phyloP scores from a whole-genome alignment of 1,139 yeast species.

The Casaregolazyma suthepensis region DNA sequence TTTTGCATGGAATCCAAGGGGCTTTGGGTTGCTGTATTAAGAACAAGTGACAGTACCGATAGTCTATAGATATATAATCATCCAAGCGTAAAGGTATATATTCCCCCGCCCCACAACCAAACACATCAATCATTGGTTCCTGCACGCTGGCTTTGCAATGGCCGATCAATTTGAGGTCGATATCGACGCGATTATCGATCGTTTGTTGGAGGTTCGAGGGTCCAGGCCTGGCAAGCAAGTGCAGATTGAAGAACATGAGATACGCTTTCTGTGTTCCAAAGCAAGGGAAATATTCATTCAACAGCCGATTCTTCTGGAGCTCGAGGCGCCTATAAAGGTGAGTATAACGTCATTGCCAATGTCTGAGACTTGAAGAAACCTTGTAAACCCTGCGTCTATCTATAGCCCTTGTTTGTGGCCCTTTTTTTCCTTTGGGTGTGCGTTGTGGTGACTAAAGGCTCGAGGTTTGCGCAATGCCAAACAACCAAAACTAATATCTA shows the following conservation, averaged over 20 bases:
- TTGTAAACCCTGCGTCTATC: too few relatives aligned
- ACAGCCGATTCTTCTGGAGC: conserved; percentile 90
- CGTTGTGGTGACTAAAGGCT: background rate
- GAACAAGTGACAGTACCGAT: background rate
- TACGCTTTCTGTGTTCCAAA: conserved; percentile 90
- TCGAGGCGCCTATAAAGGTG: conserved; percentile 94
- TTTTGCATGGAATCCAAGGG: background rate
- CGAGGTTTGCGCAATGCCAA: background rate
- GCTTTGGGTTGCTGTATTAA: background rate
- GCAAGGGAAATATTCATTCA: conserved; percentile 97
- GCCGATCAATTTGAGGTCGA: conserved; percentile 81
- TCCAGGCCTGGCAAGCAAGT: conserved; percentile 98
- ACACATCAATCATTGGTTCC: background rate
- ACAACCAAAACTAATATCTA: background rate
- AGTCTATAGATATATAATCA: background rate
- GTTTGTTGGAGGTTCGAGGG: conserved; percentile 95
- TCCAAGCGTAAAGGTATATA: background rate
- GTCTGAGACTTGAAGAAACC: too few relatives aligned
- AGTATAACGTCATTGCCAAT: conserved; percentile 36
- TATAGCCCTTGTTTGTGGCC: background rate
- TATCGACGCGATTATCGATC: conserved; percentile 93
- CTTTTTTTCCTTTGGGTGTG: background rate
- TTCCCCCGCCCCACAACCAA: background rate
- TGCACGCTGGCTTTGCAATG: conserved; percentile 25
- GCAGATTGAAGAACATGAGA: conserved; percentile 86